Evolutionary conservation across 2,329 filamentous ascomycete species (phyloP), one percentile per base, ranked within the genome.

Genomic region (Trichoderma afroharzianum): DNA sequence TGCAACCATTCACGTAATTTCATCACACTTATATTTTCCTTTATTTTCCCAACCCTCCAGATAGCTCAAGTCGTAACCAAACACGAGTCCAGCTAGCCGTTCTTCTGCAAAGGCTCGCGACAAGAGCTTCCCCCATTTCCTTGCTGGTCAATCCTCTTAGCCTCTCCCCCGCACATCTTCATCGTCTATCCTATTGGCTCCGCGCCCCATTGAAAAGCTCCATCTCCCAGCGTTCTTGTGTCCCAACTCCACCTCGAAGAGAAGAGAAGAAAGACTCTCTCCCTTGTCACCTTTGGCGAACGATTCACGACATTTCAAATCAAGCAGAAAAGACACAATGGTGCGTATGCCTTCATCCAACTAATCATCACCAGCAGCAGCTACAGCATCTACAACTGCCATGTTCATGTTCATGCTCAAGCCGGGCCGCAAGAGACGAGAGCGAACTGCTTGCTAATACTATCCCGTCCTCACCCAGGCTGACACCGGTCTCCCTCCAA

Each of bases 401-500:
- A 43, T 18, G 7, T 15, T 43, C 3, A 39, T 39, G 6, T 15
- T 36, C 15, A 39, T 18, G 36, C 36, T 39, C n/a, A n/a, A n/a
- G n/a, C n/a, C n/a, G n/a, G n/a, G n/a, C n/a, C n/a, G n/a, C n/a
- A n/a, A 47, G n/a, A 24, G 47, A 50, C n/a, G 47, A 12, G 15
- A 43, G 14, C 18, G 36, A 43, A 21, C 43, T 50, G 15, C 57
- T 59, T 32, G 28, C 28, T 59, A 59, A 30, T 32, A 32, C 18
- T 30, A 33, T 33, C 57, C 15, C 33, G n/a, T n/a, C 33, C 14
- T 36, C 33, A 1, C 4, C 12, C 76, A 92, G 90, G 84, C 88
- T 79, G 92, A 94, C 71, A 91, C 92, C 76, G 95, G 95, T 81
- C 90, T 98, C 74, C 95, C 95, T 74, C 82, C 90, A 63, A 90